Percentiles rank a stretch among this genome's conserved stretches.
Conservation (phyloP, 257 asterid species). For the Plantago elongata region DNA sequence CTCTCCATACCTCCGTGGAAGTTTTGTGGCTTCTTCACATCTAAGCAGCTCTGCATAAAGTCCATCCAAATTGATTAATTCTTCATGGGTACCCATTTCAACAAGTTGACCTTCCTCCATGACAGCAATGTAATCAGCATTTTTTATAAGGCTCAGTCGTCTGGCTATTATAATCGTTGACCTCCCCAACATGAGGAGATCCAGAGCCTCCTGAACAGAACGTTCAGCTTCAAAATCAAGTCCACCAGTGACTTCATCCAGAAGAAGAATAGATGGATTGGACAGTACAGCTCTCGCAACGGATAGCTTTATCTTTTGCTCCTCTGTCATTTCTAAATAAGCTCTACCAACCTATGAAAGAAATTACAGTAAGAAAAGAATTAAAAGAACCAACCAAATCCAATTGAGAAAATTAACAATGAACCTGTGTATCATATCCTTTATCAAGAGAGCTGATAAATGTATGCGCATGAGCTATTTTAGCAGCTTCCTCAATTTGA, state of each 20-base stretch:
- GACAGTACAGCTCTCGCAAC: constrained; percentile 97
- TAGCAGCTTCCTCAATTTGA: constrained; percentile 99
- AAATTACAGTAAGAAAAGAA: constrained; percentile 5
- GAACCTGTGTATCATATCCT: constrained; percentile 96
- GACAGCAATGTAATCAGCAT: constrained; percentile 97
- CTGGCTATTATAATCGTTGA: constrained; percentile 97
- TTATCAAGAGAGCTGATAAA: constrained; percentile 88
- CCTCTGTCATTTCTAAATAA: constrained; percentile 80
- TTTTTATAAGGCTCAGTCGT: constrained; percentile 83
- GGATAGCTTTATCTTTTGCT: constrained; percentile 94
- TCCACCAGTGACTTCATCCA: constrained; percentile 99
- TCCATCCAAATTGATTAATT: constrained; percentile 84
- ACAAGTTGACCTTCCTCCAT: constrained; percentile 99
- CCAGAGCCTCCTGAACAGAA: constrained; percentile 92
- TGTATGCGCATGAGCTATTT: constrained; percentile 98
- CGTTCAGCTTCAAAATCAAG: constrained; percentile 99
- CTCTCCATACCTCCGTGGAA: constrained; percentile 75
- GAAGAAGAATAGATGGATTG: constrained; percentile 88
- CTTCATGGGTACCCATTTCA: constrained; percentile 99
- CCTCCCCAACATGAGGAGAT: constrained; percentile 96
- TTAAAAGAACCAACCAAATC: constrained; percentile 19
- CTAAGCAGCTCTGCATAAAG: constrained; percentile 96
- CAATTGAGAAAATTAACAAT: constrained; percentile 14
- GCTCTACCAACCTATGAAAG: constrained; percentile 81
- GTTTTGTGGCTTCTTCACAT: constrained; percentile 98